Base-by-base conservation (phyloP, 768 basidiomycete species). In the Pleurotus giganteus region DNA sequence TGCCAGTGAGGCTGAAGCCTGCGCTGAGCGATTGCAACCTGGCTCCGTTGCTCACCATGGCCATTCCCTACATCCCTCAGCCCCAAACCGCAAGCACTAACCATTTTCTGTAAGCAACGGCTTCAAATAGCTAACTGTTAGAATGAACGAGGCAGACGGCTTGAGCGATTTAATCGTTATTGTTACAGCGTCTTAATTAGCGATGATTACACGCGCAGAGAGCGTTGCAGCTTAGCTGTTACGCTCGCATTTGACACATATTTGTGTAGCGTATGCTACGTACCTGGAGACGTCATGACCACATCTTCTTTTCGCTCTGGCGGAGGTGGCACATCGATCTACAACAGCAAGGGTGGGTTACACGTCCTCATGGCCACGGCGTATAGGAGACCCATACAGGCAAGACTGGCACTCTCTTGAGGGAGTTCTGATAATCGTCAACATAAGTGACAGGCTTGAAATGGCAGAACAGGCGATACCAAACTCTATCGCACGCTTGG, bases 151-250 rank as follows among this genome's bases (percentile, higher is more conserved):
- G 44, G 85, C 80, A 21, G 91, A 74, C 0, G 97, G 97, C 66
- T 98, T 98, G 64, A 85, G 76, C 45, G 92, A 97, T 72, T 97
- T 98, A 80, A 99, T 84, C 47, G 84, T 88, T 61, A 99, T 71
- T 19, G 75, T 75, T 61, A 98, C 71, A 27, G 81, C 69, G 47
- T 78, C 76, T 75, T 62, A 60, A 54, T 24, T 26, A 47, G 17
- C 28, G n/a, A 28, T 15, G 13, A 12, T 19, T 45, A 26, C 49
- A 51, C 49, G 39, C 32, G 28, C 23, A 17, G 21, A 37, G 24
- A 17, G 49, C 49, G 23, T 51, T 51, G 49, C 23, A 8, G 31
- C 12, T 51, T 21, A 51, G 49, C 49, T 51, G 49, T 37, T 23
- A 19, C 11, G n/a, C 26, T 28, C 15, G 2, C 34, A 23, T 32